Evolutionary conservation across 805 yeast species (phyloP).

Genomic region (Tetrapisispora namnaoensis): DNA sequence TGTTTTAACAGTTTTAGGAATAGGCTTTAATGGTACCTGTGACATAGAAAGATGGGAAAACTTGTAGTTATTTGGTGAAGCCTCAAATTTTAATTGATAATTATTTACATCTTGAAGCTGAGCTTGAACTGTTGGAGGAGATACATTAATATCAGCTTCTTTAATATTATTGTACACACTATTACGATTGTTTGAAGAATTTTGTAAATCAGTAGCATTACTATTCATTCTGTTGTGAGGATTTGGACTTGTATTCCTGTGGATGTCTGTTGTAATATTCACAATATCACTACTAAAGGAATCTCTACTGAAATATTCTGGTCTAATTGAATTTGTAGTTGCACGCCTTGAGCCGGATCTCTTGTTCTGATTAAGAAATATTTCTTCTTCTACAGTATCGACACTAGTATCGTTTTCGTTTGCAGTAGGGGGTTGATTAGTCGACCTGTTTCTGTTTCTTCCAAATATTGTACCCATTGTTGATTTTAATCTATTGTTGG

Average conservation of each 20-base stretch:
- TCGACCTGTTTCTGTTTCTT: constrained; percentile 40
- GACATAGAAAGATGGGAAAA: constrained; percentile 18
- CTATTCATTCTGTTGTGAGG: background rate
- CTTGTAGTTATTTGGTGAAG: constrained; percentile 14
- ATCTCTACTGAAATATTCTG: background rate
- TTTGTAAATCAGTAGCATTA: background rate
- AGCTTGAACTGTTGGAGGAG: background rate
- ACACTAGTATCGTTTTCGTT: constrained; percentile 5
- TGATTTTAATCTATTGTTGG: constrained; percentile 43
- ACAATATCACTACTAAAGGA: background rate
- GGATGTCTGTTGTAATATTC: background rate
- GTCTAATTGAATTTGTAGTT: constrained; percentile 2
- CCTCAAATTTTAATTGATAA: constrained; percentile 2
- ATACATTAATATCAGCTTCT: background rate
- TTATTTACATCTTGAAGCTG: background rate
- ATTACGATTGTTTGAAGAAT: background rate
- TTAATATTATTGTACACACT: background rate
- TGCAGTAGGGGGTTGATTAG: constrained; percentile 7
- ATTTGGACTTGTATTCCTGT: background rate
- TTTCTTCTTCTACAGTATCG: constrained; percentile 1
- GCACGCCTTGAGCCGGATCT: constrained; percentile 2
- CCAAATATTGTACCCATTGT: constrained; percentile 70
- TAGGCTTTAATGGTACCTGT: constrained; percentile 32
- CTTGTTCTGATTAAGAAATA: background rate
- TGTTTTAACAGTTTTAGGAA: constrained; percentile 8